These are phyloP conservation scores for Aspergillus fischeri DNA, from an alignment of 2,329 filamentous ascomycete species.

Conservation along the genomic window DNA sequence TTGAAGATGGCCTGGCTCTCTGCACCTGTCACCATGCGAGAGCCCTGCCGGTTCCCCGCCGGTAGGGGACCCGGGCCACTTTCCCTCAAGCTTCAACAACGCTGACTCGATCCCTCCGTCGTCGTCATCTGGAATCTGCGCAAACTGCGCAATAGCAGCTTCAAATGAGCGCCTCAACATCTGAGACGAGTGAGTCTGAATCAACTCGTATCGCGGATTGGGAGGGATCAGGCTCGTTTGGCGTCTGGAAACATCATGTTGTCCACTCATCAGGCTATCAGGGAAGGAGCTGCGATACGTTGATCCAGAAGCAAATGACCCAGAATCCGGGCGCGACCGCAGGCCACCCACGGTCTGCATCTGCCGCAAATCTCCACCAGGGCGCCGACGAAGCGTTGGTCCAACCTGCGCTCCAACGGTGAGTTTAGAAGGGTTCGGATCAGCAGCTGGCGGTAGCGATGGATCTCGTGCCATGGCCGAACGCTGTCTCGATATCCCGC, in stretches of 20 bases:
- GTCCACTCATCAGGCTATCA: constrained; percentile 14
- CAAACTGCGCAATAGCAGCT: constrained; percentile 78
- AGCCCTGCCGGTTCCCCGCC: neutral
- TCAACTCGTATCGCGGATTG: constrained; percentile 38
- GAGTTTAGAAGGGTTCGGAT: constrained; percentile 15
- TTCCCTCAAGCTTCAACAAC: constrained; percentile 85
- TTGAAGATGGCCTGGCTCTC: constrained; percentile 5
- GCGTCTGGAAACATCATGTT: constrained; percentile 18
- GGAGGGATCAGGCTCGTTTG: constrained; percentile 26
- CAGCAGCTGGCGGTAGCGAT: constrained; percentile 12
- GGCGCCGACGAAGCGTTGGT: constrained; percentile 64
- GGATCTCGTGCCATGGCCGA: constrained; percentile 22
- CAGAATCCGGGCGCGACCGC: constrained; percentile 40
- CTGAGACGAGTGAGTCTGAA: constrained; percentile 53
- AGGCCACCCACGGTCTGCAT: constrained; percentile 63
- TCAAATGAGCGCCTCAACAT: constrained; percentile 71
- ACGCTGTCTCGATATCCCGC: constrained; percentile 34
- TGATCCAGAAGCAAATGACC: constrained; percentile 34
- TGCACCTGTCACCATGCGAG: neutral
- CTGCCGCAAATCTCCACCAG: constrained; percentile 70
- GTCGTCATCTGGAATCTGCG: constrained; percentile 81
- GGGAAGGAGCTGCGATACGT: constrained; percentile 30
- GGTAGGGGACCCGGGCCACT: constrained; percentile 44
- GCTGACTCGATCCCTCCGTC: constrained; percentile 93
- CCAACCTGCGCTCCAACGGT: constrained; percentile 23